Evolutionary conservation across 177 flowering plant genomes (phyloP).

Genomic region (Telopea speciosissima): DNA sequence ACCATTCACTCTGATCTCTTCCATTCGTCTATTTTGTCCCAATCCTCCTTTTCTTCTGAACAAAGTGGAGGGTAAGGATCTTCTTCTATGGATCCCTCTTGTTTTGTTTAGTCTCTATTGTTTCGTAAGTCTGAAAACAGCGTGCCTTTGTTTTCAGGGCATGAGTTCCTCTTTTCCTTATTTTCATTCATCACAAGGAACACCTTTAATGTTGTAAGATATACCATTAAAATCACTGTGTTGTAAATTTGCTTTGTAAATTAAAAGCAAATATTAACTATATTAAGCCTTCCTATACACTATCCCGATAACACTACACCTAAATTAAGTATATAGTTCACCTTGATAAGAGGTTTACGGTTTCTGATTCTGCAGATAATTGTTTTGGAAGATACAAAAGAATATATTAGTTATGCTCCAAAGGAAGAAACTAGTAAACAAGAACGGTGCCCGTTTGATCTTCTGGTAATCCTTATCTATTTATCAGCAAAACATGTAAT

Average conservation of each 20-base stretch:
- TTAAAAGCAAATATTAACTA: too few relatives aligned
- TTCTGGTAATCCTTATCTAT: constrained; percentile 57
- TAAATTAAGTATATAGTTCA: background rate
- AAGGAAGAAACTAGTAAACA: constrained; percentile 64
- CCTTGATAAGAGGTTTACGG: constrained; percentile 2
- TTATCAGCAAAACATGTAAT: background rate
- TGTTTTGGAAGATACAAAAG: constrained; percentile 83
- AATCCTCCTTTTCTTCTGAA: too few relatives aligned
- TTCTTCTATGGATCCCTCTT: too few relatives aligned
- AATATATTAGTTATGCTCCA: constrained; percentile 66
- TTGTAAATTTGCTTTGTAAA: background rate
- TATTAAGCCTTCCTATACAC: background rate
- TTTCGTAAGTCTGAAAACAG: too few relatives aligned
- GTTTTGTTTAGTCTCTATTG: too few relatives aligned
- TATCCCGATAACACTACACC: background rate
- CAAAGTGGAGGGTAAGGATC: too few relatives aligned
- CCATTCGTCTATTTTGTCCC: too few relatives aligned
- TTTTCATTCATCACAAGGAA: background rate
- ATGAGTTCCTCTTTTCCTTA: background rate
- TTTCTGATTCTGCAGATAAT: constrained; percentile 50
- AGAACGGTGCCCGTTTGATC: constrained; percentile 78
- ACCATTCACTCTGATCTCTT: too few relatives aligned
- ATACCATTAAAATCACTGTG: background rate
- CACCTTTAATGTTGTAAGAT: background rate
- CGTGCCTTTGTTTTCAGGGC: background rate